phyloP scores from a whole-genome alignment of 139 green algal genomes.

The Ettlia oleoabundans region DNA sequence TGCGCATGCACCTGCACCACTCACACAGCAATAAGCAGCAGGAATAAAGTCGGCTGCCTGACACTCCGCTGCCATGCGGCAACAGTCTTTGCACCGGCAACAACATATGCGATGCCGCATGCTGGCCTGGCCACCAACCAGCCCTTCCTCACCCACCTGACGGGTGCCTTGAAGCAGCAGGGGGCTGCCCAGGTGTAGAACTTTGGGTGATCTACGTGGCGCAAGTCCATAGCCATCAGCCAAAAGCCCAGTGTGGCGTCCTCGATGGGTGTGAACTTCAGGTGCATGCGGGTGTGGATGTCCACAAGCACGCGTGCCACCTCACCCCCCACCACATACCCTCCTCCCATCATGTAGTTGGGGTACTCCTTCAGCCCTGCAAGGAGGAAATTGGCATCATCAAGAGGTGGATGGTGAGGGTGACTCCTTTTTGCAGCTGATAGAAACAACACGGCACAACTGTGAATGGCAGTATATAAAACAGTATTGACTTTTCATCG shows the following conservation, averaged over 20 bases:
- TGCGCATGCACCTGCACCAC: too few relatives aligned
- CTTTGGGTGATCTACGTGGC: slow-evolving; percentile 52
- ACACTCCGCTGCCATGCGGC: too few relatives aligned
- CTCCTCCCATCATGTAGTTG: slow-evolving; percentile 63
- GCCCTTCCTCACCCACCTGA: too few relatives aligned
- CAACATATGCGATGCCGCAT: too few relatives aligned
- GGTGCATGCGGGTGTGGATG: slow-evolving; percentile 44
- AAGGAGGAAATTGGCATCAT: neutral
- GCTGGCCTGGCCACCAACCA: too few relatives aligned
- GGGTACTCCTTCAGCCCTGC: slow-evolving; percentile 54
- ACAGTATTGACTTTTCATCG: too few relatives aligned
- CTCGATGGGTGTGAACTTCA: slow-evolving; percentile 67
- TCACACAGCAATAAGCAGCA: too few relatives aligned
- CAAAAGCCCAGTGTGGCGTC: slow-evolving; percentile 62
- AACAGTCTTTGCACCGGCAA: too few relatives aligned
- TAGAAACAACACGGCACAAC: too few relatives aligned
- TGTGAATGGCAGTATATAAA: too few relatives aligned
- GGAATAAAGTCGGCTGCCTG: too few relatives aligned
- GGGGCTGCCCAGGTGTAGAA: slow-evolving; percentile 52
- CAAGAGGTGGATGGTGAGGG: neutral
- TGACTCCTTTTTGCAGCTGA: too few relatives aligned
- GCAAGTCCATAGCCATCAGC: slow-evolving; percentile 63
- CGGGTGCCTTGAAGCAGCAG: slow-evolving; percentile 63
- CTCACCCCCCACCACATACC: slow-evolving; percentile 57
- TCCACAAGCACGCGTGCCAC: slow-evolving; percentile 45